A percentile compares a stretch with the other conserved stretches of the same genome.
phyloP scores from a whole-genome alignment of 768 basidiomycete genomes.

The Dioszegia aurantiaca region DNA sequence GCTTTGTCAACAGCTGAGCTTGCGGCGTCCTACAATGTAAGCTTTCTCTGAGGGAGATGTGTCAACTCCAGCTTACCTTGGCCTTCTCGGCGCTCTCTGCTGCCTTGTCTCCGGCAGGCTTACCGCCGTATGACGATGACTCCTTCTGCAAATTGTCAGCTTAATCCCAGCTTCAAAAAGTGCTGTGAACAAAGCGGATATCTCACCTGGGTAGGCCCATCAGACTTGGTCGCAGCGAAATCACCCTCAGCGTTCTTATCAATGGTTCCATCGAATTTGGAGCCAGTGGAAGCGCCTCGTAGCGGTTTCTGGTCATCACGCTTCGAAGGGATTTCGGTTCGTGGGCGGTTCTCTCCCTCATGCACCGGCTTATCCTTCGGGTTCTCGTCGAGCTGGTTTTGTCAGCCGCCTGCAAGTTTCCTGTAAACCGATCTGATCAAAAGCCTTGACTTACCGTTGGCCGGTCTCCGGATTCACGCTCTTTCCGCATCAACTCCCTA shows the following conservation, averaged over 20 bases:
- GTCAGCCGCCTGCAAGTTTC: background rate
- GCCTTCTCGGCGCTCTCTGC: background rate
- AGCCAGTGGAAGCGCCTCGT: constrained; percentile 7
- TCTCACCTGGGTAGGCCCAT: background rate
- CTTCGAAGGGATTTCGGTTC: constrained; percentile 17
- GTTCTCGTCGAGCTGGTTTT: background rate
- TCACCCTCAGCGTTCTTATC: constrained; percentile 1
- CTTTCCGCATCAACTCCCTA: constrained; percentile 13
- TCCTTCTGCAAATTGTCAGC: too few relatives aligned
- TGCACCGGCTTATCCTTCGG: constrained; percentile 12
- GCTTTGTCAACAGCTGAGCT: too few relatives aligned
- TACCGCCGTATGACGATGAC: too few relatives aligned
- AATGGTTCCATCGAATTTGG: constrained; percentile 10
- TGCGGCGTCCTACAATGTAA: too few relatives aligned
- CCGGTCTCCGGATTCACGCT: constrained; percentile 8
- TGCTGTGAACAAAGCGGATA: too few relatives aligned
- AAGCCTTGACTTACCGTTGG: constrained; percentile 6
- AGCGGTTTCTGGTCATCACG: constrained; percentile 12
- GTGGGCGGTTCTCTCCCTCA: constrained; percentile 9
- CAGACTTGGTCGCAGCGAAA: background rate
- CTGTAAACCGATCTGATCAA: background rate
- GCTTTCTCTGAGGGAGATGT: too few relatives aligned
- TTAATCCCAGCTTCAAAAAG: too few relatives aligned
- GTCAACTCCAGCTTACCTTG: constrained; percentile 4
- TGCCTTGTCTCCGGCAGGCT: background rate